A percentile compares a stretch with the other conserved stretches of the same genome.
phyloP scores from a whole-genome alignment of 805 yeast genomes.

The Zygotorulaspora florentina region DNA sequence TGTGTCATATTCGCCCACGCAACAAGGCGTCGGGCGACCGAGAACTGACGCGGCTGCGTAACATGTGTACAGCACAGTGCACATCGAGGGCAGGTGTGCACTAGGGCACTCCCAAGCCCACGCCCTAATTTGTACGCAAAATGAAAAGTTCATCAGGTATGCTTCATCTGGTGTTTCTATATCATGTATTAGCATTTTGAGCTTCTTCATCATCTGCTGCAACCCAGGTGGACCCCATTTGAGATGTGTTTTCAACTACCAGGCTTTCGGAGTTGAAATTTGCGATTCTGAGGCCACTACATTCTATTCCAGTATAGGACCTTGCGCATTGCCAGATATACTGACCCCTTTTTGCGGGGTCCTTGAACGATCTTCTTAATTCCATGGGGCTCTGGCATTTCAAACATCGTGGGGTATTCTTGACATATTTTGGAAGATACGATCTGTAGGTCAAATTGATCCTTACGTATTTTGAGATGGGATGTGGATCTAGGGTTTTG shows the following conservation, averaged over 20 bases:
- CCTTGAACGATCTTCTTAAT: conserved; percentile 52
- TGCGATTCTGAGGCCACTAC: conserved; percentile 50
- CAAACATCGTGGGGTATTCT: conserved; percentile 42
- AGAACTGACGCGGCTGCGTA: no score
- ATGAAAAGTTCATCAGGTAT: no score
- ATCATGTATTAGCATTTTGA: not conserved
- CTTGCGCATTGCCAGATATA: conserved; percentile 67
- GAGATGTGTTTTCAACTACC: conserved; percentile 32
- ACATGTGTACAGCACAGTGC: no score
- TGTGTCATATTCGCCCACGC: no score
- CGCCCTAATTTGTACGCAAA: no score
- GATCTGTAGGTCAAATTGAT: conserved; percentile 64
- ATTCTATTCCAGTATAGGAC: conserved; percentile 40
- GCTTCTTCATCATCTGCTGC: conserved; percentile 40
- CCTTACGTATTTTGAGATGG: conserved; percentile 47
- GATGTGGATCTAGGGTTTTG: conserved; percentile 42
- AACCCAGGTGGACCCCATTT: conserved; percentile 43
- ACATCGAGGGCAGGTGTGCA: no score
- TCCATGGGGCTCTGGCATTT: conserved; percentile 42
- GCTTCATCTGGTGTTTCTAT: not conserved
- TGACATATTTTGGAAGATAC: conserved; percentile 36
- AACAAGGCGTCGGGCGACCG: no score
- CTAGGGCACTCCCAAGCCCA: no score
- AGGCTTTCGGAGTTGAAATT: conserved; percentile 38
- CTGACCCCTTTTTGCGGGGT: conserved; percentile 44